These are phyloP conservation scores for Talaromyces funiculosus DNA, from an alignment of 2,329 filamentous ascomycete species.

Conservation along the genomic window DNA sequence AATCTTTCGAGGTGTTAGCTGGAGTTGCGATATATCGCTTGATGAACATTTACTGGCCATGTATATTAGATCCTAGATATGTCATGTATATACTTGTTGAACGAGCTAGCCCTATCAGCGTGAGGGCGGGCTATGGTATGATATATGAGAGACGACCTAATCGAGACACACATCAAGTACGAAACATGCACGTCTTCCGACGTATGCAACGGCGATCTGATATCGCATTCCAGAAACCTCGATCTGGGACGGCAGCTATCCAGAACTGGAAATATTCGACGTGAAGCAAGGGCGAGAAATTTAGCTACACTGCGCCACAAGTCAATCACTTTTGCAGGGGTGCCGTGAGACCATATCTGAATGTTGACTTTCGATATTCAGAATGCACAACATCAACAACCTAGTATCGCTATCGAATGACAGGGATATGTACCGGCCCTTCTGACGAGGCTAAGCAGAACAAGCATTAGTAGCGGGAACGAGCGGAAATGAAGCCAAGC, in stretches of 20 bases:
- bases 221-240: not conserved
- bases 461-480: not conserved
- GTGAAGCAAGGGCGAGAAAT: not conserved
- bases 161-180: not conserved
- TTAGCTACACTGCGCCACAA: not conserved
- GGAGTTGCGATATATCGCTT: not conserved
- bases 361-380: not conserved
- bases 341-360: not conserved
- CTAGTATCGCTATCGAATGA: not conserved
- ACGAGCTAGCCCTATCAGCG: not conserved
- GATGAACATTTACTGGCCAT: not conserved
- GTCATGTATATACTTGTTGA: not conserved
- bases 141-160: not conserved
- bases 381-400: not conserved
- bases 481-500: slow-evolving; percentile 5
- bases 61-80: slow-evolving; percentile 1
- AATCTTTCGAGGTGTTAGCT: not conserved
- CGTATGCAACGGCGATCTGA: not conserved
- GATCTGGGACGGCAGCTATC: not conserved
- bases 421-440: not conserved
- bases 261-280: not conserved
- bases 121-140: not conserved
- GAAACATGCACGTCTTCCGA: not conserved
- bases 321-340: not conserved
- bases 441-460: not conserved